Conservation (phyloP, 2,329 filamentous ascomycete genomes). For the Phyllosticta paracitricarpa region DNA sequence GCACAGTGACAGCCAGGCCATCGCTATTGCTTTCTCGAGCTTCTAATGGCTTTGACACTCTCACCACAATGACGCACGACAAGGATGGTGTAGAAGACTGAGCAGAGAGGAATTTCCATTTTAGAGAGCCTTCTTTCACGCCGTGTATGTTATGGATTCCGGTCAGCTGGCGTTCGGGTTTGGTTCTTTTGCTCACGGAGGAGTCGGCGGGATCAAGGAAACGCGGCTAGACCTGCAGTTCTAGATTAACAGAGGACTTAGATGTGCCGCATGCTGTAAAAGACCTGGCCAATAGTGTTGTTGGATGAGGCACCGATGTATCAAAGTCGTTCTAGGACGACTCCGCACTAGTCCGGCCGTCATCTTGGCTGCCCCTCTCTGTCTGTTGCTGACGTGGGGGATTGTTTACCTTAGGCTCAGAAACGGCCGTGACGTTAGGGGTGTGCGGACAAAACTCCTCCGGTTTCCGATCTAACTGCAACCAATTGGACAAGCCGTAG, state of each 20-base stretch:
- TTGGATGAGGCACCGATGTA: background rate
- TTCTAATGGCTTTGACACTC: constrained; percentile 45
- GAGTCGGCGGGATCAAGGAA: background rate
- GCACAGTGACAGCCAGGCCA: constrained; percentile 87
- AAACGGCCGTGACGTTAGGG: background rate
- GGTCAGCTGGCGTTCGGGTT: background rate
- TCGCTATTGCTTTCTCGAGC: constrained; percentile 81
- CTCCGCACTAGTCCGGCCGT: background rate
- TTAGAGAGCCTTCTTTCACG: background rate
- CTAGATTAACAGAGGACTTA: background rate
- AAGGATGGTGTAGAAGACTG: background rate
- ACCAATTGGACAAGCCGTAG: background rate
- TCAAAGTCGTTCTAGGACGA: background rate
- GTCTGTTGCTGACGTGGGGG: background rate
- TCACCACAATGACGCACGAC: background rate
- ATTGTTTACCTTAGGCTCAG: background rate
- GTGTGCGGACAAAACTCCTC: background rate
- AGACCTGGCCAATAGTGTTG: background rate
- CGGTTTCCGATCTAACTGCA: background rate
- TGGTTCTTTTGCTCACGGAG: background rate
- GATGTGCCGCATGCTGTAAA: background rate
- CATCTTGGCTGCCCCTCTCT: background rate
- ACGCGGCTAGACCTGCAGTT: background rate
- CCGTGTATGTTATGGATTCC: background rate
- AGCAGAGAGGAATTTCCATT: background rate